Evolutionary conservation across 257 asterid genomes (phyloP), one percentile per base, ranked within the genome.

Genomic region (Ligustrum vulgare): DNA sequence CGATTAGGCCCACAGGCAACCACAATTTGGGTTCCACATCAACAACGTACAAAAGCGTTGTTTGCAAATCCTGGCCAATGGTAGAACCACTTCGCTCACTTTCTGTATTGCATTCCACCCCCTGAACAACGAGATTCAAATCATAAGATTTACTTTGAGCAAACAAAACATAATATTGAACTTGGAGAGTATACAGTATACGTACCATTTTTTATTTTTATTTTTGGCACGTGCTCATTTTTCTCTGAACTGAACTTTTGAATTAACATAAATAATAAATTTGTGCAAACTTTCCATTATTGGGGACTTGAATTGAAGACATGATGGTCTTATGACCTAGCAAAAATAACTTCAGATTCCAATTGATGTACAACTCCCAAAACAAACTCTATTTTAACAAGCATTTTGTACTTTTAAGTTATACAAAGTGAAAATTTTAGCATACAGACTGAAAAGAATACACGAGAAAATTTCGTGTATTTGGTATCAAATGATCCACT

Each of bases 1-100:
- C 96, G 68, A 92, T 84, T 79, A 93, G 87, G 69, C 82, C 77
- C 32, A 93, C 98, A 25, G 97, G 98, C 79, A 93, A 79, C 98
- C 98, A 93, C 72, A 87, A 64, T 82, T 88, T 89, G 32, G 98
- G 98, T 84, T 88, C 91, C 82, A 91, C 94, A 78, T 87, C 76
- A 70, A 89, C 97, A 73, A 75, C 75, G 63, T 93, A 93, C 60
- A 71, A 18, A 69, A 93, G 91, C 1, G 82, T 91, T 37, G 98
- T 91, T 75, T 81, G 80, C 64, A 78, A 81, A 70, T 86, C 81
- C 71, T 78, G 82, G 75, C 73, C 88, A 71, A 41, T 68, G 56
- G 56, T 72, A 71, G 79, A 67, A 80, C 82, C 89, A 31, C 68
- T 51, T 77, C 23, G 72, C 56, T 72, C 60, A 28, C 69, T 73